Conservation (phyloP, 2,329 filamentous ascomycete genomes). For the Chaetomiaceae sp. region DNA sequence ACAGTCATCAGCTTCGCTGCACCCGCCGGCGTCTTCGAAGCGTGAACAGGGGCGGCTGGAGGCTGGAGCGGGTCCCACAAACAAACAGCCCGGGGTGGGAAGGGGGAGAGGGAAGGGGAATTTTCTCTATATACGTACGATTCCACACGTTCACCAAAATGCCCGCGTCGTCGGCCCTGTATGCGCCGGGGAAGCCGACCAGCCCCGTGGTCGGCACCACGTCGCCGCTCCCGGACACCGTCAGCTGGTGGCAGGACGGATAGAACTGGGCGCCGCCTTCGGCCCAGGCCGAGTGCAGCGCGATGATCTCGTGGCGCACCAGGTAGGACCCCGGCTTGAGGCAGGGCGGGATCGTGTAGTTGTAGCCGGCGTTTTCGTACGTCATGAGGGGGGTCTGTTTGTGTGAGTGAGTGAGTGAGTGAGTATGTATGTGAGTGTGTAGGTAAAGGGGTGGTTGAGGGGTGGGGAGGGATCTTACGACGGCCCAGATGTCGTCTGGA, state of each 20-base stretch:
- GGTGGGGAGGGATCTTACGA: conserved; percentile 27
- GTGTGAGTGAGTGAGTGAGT: neutral
- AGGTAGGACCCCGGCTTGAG: conserved; percentile 36
- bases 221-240: conserved; percentile 41
- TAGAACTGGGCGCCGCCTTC: conserved; percentile 44
- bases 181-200: conserved; percentile 14
- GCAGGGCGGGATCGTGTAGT: conserved; percentile 35
- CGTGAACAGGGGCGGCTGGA: no score
- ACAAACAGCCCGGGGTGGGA: no score
- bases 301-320: conserved; percentile 44
- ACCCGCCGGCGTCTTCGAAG: no score
- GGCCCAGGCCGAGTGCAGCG: conserved; percentile 37
- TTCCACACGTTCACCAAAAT: conserved; percentile 13
- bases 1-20: no score
- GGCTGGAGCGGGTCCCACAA: no score
- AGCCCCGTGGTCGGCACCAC: conserved; percentile 32
- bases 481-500: conserved; percentile 37
- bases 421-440: neutral
- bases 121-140: neutral
- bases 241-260: conserved; percentile 42
- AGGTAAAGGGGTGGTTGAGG: neutral
- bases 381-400: conserved; percentile 39
- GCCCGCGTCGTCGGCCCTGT: conserved; percentile 7
- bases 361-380: conserved; percentile 37
- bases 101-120: neutral